Base-by-base conservation (phyloP, 2,329 filamentous ascomycete species). In the Xylariaceae sp. region DNA sequence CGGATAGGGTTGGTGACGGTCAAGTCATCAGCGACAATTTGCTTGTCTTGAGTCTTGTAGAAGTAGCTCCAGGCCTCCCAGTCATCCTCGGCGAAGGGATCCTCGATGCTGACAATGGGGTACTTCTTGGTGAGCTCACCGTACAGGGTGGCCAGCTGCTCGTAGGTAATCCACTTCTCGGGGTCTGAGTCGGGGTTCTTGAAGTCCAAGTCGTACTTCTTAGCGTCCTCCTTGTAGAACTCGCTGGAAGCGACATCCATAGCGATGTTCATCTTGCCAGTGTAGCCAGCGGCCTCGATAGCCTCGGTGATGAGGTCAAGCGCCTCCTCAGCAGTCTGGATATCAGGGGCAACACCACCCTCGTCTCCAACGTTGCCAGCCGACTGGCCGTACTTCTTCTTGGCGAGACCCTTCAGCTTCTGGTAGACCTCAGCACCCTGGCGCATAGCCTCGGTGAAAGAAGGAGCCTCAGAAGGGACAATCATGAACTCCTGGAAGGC, bases 21-120 rank as follows among this genome's bases (percentile, higher is more conserved):
- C 82, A 99, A 76, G 71, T 99, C 94, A 71, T 99, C 94, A 79
- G 86, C 94, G 62, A 99, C 94, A 70, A 99, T 90, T 83, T 99
- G 94, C 81, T 95, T 91, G 75, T 96, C 86, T 70, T 90, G 90
- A 66, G 89, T 94, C 88, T 96, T 96, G 87, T 87, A 96, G 87
- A 97, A 99, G 86, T 97, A 96, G 85, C 89, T 95, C 94, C 94
- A 99, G 56, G 94, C 94, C 84, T 97, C 92, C 94, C 94, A 99
- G 82, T 99, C 94, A 68, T 97, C 94, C 84, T 99, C 94, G 59
- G 90, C 92, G 77, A 99, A 99, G 71, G 94, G 94, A 73, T 99
- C 94, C 80, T 99, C 94, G 66, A 99, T 97, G 75, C 84, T 89
- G 77, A 97, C 90, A 68, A 99, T 99, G 67, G 94, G 92, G 81